Conservation (phyloP, 139 green algal genomes). For the Raphidocelis subcapitata region DNA sequence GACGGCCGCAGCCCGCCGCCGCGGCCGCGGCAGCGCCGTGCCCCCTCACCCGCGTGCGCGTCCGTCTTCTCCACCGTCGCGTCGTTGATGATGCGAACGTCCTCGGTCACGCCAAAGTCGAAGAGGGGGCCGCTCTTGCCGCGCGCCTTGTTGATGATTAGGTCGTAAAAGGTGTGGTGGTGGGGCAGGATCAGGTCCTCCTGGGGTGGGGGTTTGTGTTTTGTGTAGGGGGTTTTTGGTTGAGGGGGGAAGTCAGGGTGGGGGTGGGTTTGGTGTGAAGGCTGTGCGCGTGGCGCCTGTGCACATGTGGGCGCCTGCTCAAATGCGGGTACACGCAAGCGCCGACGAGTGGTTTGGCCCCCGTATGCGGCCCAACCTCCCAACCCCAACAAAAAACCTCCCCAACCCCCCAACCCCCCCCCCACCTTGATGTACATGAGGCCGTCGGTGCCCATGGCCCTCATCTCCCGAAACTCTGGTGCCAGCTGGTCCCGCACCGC, state of each 20-base stretch:
- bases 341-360: too few relatives aligned
- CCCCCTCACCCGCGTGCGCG: constrained; percentile 69
- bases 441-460: constrained; percentile 61
- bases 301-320: too few relatives aligned
- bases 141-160: constrained; percentile 92
- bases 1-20: too few relatives aligned
- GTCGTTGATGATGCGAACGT: constrained; percentile 82
- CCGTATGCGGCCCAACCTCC: too few relatives aligned
- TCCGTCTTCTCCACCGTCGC: constrained; percentile 85
- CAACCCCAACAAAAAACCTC: too few relatives aligned
- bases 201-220: constrained; percentile 14
- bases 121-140: constrained; percentile 95
- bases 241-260: too few relatives aligned
- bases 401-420: background rate
- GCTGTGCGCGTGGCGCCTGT: too few relatives aligned
- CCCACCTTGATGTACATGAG: constrained; percentile 96
- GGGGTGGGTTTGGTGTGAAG: too few relatives aligned
- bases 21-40: too few relatives aligned
- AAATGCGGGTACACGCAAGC: too few relatives aligned
- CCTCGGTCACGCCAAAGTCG: constrained; percentile 85
- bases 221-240: too few relatives aligned
- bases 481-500: constrained; percentile 84
- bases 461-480: constrained; percentile 87
- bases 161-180: constrained; percentile 92
- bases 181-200: constrained; percentile 61